Base-by-base conservation (phyloP, 2,329 filamentous ascomycete genomes). In the Cladophialophora yegresii region DNA sequence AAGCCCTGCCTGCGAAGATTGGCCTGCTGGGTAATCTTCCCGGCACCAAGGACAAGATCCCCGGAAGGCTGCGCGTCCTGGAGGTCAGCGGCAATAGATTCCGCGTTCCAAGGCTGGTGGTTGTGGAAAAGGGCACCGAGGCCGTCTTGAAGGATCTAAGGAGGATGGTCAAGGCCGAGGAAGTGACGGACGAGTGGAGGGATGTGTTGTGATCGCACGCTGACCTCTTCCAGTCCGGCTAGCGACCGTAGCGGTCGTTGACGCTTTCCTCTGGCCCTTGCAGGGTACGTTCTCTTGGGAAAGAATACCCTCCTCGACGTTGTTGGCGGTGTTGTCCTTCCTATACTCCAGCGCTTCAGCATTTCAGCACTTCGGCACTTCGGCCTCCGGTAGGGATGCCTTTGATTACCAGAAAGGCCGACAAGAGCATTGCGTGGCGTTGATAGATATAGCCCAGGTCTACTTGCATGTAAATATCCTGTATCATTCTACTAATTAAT, bases 21-120 rank as follows among this genome's bases (percentile, higher is more conserved):
- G 93, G 93, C 0, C 80, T 96, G 12, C 81, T 96, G 0, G 87
- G 88, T 26, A 88, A 87, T 1, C 81, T 80, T 28, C 75, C 76
- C 9, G 73, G 72, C 16, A 71, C 72, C 20, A 67, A 71, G 22
- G 57, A 51, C 13, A 77, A 74, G n/a, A 75, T 74, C 72, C 73
- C 73, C 78, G 87, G 71, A 67, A 86, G 78, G 79, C 89, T 82
- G 76, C 84, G 82, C 60, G 79, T 97, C 9, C 51, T 71, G 32
- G 89, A 96, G 54, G 89, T 96, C 3, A 85, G 85, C 30, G 92
- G 92, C 0, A 98, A 98, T 75, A 84, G 87, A 33, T 98, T 98
- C 78, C 84, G 91, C 33, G 92, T 97, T 33, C 93, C 93, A 0
- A 86, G 90, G 62, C 93, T 89, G 80, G 90, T 89, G 67, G 84